Conservation (phyloP, 1,284 basidiomycete species). For the Phellopilus nigrolimitatus region DNA sequence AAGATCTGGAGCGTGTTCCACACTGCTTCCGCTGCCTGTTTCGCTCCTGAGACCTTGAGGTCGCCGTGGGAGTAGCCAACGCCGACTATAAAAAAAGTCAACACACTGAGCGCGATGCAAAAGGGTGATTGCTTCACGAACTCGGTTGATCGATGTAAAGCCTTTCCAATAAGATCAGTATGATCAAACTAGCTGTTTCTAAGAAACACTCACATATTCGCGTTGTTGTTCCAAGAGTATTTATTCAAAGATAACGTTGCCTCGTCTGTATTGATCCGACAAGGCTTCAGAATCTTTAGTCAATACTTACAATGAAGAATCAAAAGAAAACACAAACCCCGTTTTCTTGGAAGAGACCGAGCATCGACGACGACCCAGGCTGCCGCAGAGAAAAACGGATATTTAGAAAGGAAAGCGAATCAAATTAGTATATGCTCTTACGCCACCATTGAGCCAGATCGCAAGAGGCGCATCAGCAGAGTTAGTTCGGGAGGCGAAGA, state of each 20-base stretch:
- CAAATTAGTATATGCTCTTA: too few species aligned
- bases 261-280: conserved; percentile 57
- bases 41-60: conserved; percentile 44
- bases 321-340: conserved; percentile 31
- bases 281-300: conserved; percentile 37
- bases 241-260: conserved; percentile 49
- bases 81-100: conserved; percentile 34
- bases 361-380: conserved; percentile 65
- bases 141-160: conserved; percentile 56
- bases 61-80: conserved; percentile 58
- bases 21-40: conserved; percentile 50
- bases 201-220: conserved; percentile 41
- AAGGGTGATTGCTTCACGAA: background rate
- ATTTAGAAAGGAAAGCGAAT: too few species aligned
- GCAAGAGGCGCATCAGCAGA: too few species aligned
- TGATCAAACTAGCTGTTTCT: background rate
- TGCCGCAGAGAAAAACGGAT: conserved; percentile 22
- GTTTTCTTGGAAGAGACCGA: conserved; percentile 62
- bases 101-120: background rate
- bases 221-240: conserved; percentile 60
- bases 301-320: background rate
- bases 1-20: conserved; percentile 69
- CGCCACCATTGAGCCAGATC: conserved; percentile 64
- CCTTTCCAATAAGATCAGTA: conserved; percentile 21
- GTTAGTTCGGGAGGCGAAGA: conserved; percentile 57